Evolutionary conservation across 495 filamentous ascomycete species (phyloP).

Genomic region (Hypoxylon trugodes): DNA sequence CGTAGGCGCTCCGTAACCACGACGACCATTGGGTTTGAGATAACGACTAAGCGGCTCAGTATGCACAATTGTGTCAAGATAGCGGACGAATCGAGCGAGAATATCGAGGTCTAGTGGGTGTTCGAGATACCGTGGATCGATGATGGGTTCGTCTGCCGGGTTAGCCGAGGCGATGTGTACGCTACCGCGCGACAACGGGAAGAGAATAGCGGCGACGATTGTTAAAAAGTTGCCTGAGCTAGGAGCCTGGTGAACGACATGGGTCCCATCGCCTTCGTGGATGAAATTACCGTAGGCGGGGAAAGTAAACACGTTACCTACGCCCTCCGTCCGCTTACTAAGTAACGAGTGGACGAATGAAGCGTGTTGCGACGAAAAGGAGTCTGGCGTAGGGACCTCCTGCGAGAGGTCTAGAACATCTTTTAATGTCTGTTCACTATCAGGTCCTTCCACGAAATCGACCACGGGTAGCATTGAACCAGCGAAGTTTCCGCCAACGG

Average conservation of each 20-base stretch:
- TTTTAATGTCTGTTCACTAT: neutral
- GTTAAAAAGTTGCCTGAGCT: constrained; percentile 51
- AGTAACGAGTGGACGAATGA: neutral
- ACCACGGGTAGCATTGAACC: neutral
- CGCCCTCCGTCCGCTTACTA: neutral
- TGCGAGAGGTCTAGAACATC: neutral
- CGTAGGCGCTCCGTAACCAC: neutral
- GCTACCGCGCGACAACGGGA: constrained; percentile 65
- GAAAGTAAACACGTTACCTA: neutral
- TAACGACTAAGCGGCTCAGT: neutral
- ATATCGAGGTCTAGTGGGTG: constrained; percentile 62
- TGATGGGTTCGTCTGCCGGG: constrained; percentile 44
- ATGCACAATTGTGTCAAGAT: neutral
- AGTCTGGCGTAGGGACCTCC: neutral
- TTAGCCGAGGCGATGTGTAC: constrained; percentile 61
- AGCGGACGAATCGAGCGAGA: constrained; percentile 43
- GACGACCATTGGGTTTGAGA: neutral
- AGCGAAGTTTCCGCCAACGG: neutral
- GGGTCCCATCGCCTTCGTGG: neutral
- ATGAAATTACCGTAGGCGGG: neutral
- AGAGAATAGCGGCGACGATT: constrained; percentile 50
- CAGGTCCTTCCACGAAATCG: neutral
- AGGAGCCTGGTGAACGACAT: constrained; percentile 18
- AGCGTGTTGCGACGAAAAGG: neutral
- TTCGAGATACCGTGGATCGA: constrained; percentile 64